Evolutionary conservation across 176 grass and related monocot genomes (phyloP).

Genomic region (Ensete ventricosum): DNA sequence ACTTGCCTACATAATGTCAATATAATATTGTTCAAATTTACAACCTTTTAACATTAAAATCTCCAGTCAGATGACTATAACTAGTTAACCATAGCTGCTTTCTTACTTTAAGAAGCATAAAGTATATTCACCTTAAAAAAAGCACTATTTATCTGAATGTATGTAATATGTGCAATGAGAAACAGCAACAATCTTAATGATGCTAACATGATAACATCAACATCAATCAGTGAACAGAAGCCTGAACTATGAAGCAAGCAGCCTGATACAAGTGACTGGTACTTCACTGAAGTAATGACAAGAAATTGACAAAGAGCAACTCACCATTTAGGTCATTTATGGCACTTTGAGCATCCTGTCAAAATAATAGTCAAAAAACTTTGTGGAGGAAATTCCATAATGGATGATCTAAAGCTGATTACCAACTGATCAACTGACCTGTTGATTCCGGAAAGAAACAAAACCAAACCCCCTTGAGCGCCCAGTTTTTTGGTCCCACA

Average conservation of each 20-base stretch:
- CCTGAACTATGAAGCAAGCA: too few species aligned
- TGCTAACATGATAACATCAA: too few species aligned
- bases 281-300: not conserved
- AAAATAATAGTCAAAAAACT: constrained; percentile 20
- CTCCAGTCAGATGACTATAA: too few species aligned
- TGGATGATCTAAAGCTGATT: not conserved
- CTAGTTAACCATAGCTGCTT: too few species aligned
- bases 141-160: too few species aligned
- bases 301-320: not conserved
- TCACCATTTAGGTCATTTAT: constrained; percentile 85
- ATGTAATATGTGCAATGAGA: too few species aligned
- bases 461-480: constrained; percentile 19
- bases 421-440: not conserved
- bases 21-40: too few species aligned
- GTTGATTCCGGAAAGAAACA: constrained; percentile 23
- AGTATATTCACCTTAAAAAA: too few species aligned
- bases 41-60: too few species aligned
- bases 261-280: not conserved
- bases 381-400: constrained; percentile 6
- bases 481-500: constrained; percentile 21
- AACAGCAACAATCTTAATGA: too few species aligned
- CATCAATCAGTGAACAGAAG: too few species aligned
- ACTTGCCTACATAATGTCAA: constrained; percentile 39
- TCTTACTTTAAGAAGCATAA: too few species aligned
- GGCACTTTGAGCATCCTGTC: constrained; percentile 81